Conservation (phyloP, 2,329 filamentous ascomycete species). For the Gliomastix tumulicola region DNA sequence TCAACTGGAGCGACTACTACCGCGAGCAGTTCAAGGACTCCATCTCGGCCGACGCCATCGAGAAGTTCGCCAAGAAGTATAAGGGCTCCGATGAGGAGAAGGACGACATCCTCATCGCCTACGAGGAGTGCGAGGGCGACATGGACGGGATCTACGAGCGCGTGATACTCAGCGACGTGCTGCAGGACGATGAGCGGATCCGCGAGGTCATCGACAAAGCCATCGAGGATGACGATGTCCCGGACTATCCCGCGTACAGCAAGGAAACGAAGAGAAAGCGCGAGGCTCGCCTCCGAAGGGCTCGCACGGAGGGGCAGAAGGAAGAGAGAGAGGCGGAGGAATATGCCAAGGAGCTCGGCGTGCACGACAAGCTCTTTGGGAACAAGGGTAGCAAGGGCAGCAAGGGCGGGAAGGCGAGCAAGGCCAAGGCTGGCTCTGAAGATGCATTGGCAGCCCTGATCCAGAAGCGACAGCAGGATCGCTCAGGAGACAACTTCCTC, state of each 20-base stretch:
- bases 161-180: constrained; percentile 80
- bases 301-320: constrained; percentile 32
- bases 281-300: constrained; percentile 50
- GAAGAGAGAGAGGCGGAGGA: constrained; percentile 70
- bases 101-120: constrained; percentile 69
- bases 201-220: constrained; percentile 73
- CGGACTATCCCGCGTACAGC: constrained; percentile 61
- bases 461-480: constrained; percentile 58
- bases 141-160: constrained; percentile 72
- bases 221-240: constrained; percentile 62
- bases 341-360: constrained; percentile 66
- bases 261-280: constrained; percentile 64
- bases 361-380: constrained; percentile 63
- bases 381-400: constrained; percentile 33
- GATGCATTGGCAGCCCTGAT: constrained; percentile 67
- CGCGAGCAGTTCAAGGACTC: constrained; percentile 73
- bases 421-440: constrained; percentile 36
- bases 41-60: constrained; percentile 67
- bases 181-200: constrained; percentile 83
- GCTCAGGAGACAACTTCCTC: constrained; percentile 52
- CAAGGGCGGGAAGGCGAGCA: constrained; percentile 23
- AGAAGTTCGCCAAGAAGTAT: constrained; percentile 70
- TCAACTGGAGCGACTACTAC: constrained; percentile 90
- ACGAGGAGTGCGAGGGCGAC: constrained; percentile 64
- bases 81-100: constrained; percentile 82